Conservation (phyloP, 495 filamentous ascomycete genomes). For the Hypomontagnella submonticulosa region DNA sequence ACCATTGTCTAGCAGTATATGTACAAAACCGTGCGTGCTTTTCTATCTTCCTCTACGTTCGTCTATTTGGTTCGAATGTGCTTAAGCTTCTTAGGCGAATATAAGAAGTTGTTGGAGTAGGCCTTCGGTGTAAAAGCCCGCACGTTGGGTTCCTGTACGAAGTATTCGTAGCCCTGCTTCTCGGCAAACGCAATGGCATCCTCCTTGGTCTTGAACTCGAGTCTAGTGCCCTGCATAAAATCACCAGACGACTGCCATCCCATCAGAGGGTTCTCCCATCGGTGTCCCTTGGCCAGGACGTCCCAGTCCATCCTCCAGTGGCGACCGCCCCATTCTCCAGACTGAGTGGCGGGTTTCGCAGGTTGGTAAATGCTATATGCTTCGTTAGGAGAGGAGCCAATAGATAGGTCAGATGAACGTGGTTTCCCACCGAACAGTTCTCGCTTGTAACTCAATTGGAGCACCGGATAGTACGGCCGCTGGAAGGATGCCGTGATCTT, state of each 20-base stretch:
- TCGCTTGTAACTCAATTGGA: conserved; percentile 89
- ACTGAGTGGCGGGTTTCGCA: conserved; percentile 92
- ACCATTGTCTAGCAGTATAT: conserved; percentile 47
- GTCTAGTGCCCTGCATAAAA: conserved; percentile 87
- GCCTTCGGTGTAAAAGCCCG: conserved; percentile 87
- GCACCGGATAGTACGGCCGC: conserved; percentile 92
- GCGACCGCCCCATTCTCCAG: conserved; percentile 81
- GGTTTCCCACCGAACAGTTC: conserved; percentile 82
- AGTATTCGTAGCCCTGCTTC: conserved; percentile 99
- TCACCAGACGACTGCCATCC: conserved; percentile 98
- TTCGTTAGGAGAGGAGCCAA: conserved; percentile 29
- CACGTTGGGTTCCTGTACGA: conserved; percentile 95
- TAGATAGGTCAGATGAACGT: neutral
- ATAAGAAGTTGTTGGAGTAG: conserved; percentile 95
- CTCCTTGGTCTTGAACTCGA: conserved; percentile 93
- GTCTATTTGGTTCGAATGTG: conserved; percentile 88
- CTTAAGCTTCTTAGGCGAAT: conserved; percentile 87
- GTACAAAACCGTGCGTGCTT: conserved; percentile 39
- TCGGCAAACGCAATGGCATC: conserved; percentile 94
- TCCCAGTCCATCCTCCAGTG: conserved; percentile 99
- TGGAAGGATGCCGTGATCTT: conserved; percentile 76
- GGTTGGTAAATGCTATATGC: conserved; percentile 84
- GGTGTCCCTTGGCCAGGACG: conserved; percentile 81
- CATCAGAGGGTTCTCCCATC: conserved; percentile 98
- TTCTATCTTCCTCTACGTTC: neutral